Evolutionary conservation across 1,284 basidiomycete genomes (phyloP).

Genomic region (Moniliophthora roreri): DNA sequence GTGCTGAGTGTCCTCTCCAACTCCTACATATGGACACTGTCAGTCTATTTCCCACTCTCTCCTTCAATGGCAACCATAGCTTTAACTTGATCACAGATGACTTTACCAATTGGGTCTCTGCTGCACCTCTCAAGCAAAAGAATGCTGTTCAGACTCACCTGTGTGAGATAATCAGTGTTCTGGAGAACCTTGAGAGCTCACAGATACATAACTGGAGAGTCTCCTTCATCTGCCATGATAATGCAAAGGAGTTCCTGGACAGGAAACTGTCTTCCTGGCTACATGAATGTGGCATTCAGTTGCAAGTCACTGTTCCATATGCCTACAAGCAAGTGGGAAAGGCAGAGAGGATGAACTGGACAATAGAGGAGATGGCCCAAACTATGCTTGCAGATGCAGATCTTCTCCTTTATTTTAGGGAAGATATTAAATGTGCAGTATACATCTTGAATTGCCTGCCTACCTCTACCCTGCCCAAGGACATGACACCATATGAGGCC

Average conservation of each 20-base stretch:
- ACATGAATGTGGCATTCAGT: conserved; percentile 16
- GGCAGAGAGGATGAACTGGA: conserved; percentile 29
- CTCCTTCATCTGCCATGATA: neutral
- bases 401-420: conserved; percentile 21
- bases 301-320: conserved; percentile 23
- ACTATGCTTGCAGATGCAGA: conserved; percentile 24
- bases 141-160: neutral
- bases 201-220: neutral
- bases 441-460: neutral
- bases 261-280: neutral
- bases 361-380: conserved; percentile 24
- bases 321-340: conserved; percentile 31
- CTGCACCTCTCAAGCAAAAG: neutral
- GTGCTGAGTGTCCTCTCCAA: conserved; percentile 17
- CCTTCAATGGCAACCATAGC: conserved; percentile 15
- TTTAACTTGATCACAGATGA: conserved; percentile 24
- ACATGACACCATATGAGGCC: neutral
- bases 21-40: conserved; percentile 24
- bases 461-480: neutral
- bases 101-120: conserved; percentile 16
- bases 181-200: neutral
- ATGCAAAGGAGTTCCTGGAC: neutral
- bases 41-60: conserved; percentile 19
- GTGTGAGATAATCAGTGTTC: neutral
- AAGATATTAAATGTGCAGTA: too few species aligned